A percentile compares a stretch with the other conserved stretches of the same genome.
Evolutionary conservation across 2,329 filamentous ascomycete species (phyloP).

Genomic region (Aspergillus glaucus): DNA sequence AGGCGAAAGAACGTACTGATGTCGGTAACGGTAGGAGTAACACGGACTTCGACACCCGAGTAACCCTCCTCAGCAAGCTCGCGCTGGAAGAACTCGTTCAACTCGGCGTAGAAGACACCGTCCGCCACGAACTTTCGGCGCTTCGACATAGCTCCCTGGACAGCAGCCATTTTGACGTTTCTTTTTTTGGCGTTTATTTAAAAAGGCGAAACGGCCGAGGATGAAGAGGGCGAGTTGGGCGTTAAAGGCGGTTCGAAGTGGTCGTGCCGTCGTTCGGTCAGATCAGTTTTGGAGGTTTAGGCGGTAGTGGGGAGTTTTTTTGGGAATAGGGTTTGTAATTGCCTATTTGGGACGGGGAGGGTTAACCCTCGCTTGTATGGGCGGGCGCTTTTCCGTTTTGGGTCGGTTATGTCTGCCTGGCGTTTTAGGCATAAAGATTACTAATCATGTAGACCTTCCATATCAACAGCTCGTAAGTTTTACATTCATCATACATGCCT

Average conservation of each 20-base stretch:
- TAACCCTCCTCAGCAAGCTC: constrained; percentile 99
- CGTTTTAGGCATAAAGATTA: constrained; percentile 4
- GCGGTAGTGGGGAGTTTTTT: constrained; percentile 37
- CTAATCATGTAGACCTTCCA: not conserved
- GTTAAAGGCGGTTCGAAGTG: constrained; percentile 24
- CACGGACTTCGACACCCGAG: constrained; percentile 99
- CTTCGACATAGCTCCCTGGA: constrained; percentile 49
- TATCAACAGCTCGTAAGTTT: too few species aligned
- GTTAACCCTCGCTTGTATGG: constrained; percentile 34
- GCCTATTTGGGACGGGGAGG: constrained; percentile 30
- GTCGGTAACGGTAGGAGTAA: constrained; percentile 98
- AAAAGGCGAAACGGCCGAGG: constrained; percentile 29
- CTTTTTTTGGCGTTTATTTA: constrained; percentile 26
- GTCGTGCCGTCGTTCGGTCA: constrained; percentile 20
- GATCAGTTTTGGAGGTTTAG: constrained; percentile 26
- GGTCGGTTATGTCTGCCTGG: not conserved
- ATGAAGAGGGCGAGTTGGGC: constrained; percentile 21
- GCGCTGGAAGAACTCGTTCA: constrained; percentile 99
- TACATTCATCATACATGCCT: not conserved
- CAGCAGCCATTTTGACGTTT: constrained; percentile 44
- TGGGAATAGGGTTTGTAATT: constrained; percentile 25
- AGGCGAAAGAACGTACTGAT: constrained; percentile 58
- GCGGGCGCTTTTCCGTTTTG: constrained; percentile 17
- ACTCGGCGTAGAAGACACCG: constrained; percentile 99
- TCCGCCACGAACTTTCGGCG: constrained; percentile 77